These are phyloP conservation scores for Guyanaporus albipodus DNA, from an alignment of 768 basidiomycete species.

Conservation along the genomic window DNA sequence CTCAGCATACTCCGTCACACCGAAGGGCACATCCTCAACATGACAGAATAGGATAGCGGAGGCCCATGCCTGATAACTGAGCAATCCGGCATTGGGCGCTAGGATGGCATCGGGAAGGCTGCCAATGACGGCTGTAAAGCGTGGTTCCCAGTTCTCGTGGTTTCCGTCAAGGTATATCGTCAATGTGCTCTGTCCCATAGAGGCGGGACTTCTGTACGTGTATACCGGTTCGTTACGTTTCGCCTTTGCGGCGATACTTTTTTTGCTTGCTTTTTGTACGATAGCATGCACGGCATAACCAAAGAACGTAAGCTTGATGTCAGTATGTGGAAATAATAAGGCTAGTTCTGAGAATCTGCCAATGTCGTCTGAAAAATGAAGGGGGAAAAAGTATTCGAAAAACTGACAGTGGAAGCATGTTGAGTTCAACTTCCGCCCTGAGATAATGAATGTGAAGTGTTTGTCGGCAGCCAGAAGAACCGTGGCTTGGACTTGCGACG, in stretches of 20 bases:
- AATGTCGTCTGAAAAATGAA: background rate
- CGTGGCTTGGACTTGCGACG: slow-evolving; percentile 23
- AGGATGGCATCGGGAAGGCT: slow-evolving; percentile 40
- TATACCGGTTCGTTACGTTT: slow-evolving; percentile 30
- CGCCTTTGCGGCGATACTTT: slow-evolving; percentile 31
- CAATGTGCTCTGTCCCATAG: slow-evolving; percentile 37
- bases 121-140: slow-evolving; percentile 14
- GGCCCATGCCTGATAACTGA: slow-evolving; percentile 36
- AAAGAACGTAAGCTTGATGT: slow-evolving; percentile 41
- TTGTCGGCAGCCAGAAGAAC: slow-evolving; percentile 22
- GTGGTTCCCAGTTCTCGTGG: slow-evolving; percentile 25
- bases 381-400: background rate
- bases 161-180: slow-evolving; percentile 35
- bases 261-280: slow-evolving; percentile 30
- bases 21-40: slow-evolving; percentile 30
- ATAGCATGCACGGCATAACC: slow-evolving; percentile 33
- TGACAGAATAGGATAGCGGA: slow-evolving; percentile 32
- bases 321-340: slow-evolving; percentile 41
- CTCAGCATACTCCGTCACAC: slow-evolving; percentile 35
- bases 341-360: slow-evolving; percentile 45
- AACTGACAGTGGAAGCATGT: slow-evolving; percentile 39
- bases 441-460: slow-evolving; percentile 35
- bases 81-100: slow-evolving; percentile 39
- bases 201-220: slow-evolving; percentile 35
- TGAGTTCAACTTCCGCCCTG: slow-evolving; percentile 39